Conservation (phyloP, 805 yeast species). For the Ogataea parapolymorpha region DNA sequence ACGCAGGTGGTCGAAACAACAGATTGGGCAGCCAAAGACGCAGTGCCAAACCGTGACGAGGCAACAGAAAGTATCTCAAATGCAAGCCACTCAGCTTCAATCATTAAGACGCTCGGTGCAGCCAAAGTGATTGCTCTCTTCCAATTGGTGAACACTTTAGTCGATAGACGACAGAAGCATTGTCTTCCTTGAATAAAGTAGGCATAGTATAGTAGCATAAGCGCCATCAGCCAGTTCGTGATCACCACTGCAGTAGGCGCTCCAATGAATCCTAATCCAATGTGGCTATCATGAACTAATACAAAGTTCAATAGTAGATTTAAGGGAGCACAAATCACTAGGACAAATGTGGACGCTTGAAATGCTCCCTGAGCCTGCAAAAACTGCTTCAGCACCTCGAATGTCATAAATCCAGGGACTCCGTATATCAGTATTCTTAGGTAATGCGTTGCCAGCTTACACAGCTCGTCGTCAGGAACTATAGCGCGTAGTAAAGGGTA, state of each 20-base stretch:
- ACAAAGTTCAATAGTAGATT: slow-evolving; percentile 45
- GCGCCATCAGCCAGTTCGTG: slow-evolving; percentile 55
- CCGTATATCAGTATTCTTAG: slow-evolving; percentile 46
- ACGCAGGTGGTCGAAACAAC: slow-evolving; percentile 43
- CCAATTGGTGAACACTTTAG: slow-evolving; percentile 45
- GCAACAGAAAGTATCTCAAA: slow-evolving; percentile 54
- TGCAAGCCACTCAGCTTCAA: slow-evolving; percentile 58
- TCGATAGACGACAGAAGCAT: slow-evolving; percentile 51
- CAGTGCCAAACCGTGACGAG: slow-evolving; percentile 52
- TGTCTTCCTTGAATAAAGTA: slow-evolving; percentile 41
- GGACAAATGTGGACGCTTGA: slow-evolving; percentile 51
- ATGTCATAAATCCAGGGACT: slow-evolving; percentile 52
- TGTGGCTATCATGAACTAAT: slow-evolving; percentile 40
- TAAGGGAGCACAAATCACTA: slow-evolving; percentile 51
- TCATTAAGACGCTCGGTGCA: slow-evolving; percentile 54
- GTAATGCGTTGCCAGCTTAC: slow-evolving; percentile 46
- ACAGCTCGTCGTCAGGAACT: slow-evolving; percentile 47
- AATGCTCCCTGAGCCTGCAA: slow-evolving; percentile 58
- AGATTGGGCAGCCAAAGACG: slow-evolving; percentile 51
- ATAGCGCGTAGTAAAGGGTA: slow-evolving; percentile 30
- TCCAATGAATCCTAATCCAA: slow-evolving; percentile 54
- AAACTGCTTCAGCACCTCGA: slow-evolving; percentile 54
- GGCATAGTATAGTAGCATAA: slow-evolving; percentile 39
- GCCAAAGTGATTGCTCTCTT: slow-evolving; percentile 42
- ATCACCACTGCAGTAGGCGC: slow-evolving; percentile 57